Base-by-base conservation (phyloP, 1,284 basidiomycete genomes). In the Fistulina hepatica region DNA sequence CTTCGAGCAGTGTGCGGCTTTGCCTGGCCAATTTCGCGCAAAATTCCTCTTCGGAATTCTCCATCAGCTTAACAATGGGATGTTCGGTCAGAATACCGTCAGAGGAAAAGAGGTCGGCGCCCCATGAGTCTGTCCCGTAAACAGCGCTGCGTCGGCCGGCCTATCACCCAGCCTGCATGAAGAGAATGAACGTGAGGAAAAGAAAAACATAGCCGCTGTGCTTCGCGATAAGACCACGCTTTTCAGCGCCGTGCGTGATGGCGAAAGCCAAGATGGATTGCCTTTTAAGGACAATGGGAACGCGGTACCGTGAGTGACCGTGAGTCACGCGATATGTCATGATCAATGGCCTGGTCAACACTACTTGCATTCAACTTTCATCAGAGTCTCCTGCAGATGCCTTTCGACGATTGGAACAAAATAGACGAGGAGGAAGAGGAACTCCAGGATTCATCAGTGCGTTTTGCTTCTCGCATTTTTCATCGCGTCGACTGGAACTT, bases 1-100 rank as follows among this genome's bases (percentile, higher is more conserved):
- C 90, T 24, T 73, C 73, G 7, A 57, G 53, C 12, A 95, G 64
- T 0, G 83, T 81, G 50, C 70, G 73, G 54, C 85, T 91, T 60
- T 95, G 91, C 27, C 66, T 61, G 1, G 56, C 60, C 12, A 95
- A 54, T 46, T 84, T 74, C n/a, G 61, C 57, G 23, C 75, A 69
- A 50, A 76, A 93, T 26, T 66, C 64, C 16, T 59, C 57, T 49
- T 83, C 78, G 0, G 89, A 90, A 1, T 84, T 72, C 6, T 73
- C 71, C 75, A 95, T 93, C 42, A 94, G 69, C 40, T 63, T 64
- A 1, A 82, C 71, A 46, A 93, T 92, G 1, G 90, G 89, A 54
- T 94, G 90, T 17, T 73, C 55, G 15, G 19, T 33, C 16, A 23
- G 22, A 4, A 4, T 15, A 13, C 3, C 33, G 4, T 6, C 7